phyloP scores from a whole-genome alignment of 2,329 filamentous ascomycete genomes.

The Beauveria caledonica region DNA sequence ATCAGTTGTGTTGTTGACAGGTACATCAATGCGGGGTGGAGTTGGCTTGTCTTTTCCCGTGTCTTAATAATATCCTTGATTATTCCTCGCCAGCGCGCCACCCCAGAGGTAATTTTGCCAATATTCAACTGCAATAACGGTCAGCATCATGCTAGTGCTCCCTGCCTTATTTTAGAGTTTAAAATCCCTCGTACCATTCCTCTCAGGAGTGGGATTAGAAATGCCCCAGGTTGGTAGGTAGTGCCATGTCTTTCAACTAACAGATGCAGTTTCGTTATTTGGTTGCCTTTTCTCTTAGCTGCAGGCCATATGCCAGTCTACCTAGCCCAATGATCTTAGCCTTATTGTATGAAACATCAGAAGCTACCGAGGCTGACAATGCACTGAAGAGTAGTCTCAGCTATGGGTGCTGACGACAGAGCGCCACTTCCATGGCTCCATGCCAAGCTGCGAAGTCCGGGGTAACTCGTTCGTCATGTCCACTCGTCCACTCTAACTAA shows the following conservation, averaged over 20 bases:
- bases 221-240: neutral
- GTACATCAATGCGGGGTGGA: conserved; percentile 1
- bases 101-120: neutral
- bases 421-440: neutral
- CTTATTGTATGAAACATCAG: neutral
- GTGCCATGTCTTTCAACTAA: neutral
- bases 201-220: no score
- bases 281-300: neutral
- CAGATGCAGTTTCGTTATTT: neutral
- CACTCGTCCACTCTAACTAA: neutral
- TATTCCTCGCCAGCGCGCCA: neutral
- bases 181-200: no score
- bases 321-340: no score
- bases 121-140: neutral
- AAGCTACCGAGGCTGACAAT: neutral
- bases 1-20: neutral
- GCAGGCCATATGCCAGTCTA: neutral
- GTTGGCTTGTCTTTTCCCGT: neutral
- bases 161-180: no score
- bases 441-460: neutral
- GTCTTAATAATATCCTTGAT: neutral
- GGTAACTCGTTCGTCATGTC: neutral
- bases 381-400: neutral
- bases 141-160: no score
- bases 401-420: neutral